phyloP scores from a whole-genome alignment of 495 filamentous ascomycete genomes.

The Penicillium ucsense region DNA sequence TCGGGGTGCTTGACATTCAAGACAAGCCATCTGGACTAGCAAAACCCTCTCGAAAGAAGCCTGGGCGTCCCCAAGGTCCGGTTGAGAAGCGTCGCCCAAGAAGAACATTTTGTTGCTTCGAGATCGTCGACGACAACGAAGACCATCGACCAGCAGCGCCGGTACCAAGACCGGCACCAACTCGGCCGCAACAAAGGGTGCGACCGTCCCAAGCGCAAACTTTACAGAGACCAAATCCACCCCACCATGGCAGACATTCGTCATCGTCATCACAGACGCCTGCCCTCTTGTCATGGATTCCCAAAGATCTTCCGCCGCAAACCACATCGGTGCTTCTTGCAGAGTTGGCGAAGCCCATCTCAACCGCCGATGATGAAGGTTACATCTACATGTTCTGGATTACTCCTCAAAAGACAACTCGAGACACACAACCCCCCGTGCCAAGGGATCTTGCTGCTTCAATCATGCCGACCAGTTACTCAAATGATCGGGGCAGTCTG shows the following conservation, averaged over 20 bases:
- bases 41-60: background rate
- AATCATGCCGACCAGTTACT: slow-evolving; percentile 39
- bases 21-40: slow-evolving; percentile 16
- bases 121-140: slow-evolving; percentile 11
- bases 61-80: slow-evolving; percentile 6
- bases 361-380: slow-evolving; percentile 67
- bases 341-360: slow-evolving; percentile 78
- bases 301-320: slow-evolving; percentile 48
- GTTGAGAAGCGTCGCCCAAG: slow-evolving; percentile 13
- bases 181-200: slow-evolving; percentile 9
- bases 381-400: slow-evolving; percentile 99
- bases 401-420: slow-evolving; percentile 39
- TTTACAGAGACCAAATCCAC: background rate
- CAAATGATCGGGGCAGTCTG: slow-evolving; percentile 1
- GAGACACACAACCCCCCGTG: slow-evolving; percentile 24
- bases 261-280: slow-evolving; percentile 37
- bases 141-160: slow-evolving; percentile 6
- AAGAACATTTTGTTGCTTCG: slow-evolving; percentile 31
- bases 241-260: slow-evolving; percentile 7
- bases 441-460: slow-evolving; percentile 49
- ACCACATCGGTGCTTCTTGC: slow-evolving; percentile 55
- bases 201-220: no score
- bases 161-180: slow-evolving; percentile 7
- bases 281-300: slow-evolving; percentile 55
- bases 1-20: slow-evolving; percentile 61